Base-by-base conservation (phyloP, 1,139 yeast genomes). In the Protomyces gravidus region DNA sequence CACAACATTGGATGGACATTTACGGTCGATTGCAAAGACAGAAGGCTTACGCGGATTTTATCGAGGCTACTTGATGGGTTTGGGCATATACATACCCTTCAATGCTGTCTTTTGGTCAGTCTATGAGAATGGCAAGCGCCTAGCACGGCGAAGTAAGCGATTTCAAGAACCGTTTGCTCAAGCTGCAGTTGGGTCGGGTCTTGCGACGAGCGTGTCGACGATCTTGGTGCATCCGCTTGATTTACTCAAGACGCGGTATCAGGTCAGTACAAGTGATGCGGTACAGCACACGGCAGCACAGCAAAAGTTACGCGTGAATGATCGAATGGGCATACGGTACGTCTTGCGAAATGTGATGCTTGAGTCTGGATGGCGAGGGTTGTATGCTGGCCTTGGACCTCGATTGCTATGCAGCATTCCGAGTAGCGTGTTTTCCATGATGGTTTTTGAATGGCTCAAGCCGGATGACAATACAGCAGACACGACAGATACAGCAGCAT, bases 211-310 rank as follows among this genome's bases (percentile, higher is more conserved):
- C 0, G 62, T 70, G 4, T 76, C 78, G 0, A 72, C 75, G n/a
- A 64, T 72, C 3, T 68, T 68, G 13, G 73, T 77, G 28, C 76
- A 76, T 62, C 73, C 74, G 49, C 66, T 75, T 23, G 78, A 76
- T 62, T 72, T 75, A 17, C 71, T 76, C 47, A 75, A 75, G 63
- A 75, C 78, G 7, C 68, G 78, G 13, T 78, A 75, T 67, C 78
- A 75, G 67, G 62, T 60, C 27, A 50, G 61, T 32, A 60, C 53
- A 6, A 36, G 52, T 19, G 53, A 47, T 11, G 36, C 52, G 9
- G 50, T 48, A 5, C 48, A 45, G 46, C 26, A 27, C n/a, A 39
- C 45, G 42, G 42, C 39, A 2, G 33, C 49, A 21, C 19, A 15
- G 1, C 50, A 42, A 21, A 15, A 33, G 9, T 25, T 27, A 19